Conservation (phyloP, 2,329 filamentous ascomycete genomes). For the Epichloe coenophiala region DNA sequence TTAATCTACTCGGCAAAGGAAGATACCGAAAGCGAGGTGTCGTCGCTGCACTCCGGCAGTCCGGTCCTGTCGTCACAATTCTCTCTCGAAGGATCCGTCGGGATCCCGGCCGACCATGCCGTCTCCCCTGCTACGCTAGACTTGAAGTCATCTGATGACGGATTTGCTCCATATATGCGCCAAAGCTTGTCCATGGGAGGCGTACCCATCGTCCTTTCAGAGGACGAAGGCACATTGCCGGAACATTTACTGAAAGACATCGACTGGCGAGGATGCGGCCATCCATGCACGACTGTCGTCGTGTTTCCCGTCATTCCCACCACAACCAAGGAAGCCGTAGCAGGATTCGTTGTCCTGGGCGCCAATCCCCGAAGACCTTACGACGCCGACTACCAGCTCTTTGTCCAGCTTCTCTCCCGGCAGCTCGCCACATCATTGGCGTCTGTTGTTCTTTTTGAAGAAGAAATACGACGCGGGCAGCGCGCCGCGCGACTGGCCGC, state of each 20-base stretch:
- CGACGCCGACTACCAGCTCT: conserved; percentile 68
- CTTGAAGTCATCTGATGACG: conserved; percentile 53
- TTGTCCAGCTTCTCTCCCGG: conserved; percentile 59
- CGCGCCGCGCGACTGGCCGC: conserved; percentile 61
- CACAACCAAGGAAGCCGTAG: conserved; percentile 52
- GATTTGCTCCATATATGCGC: conserved; percentile 63
- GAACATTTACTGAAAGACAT: conserved; percentile 50
- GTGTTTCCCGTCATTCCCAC: conserved; percentile 70
- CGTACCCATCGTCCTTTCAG: conserved; percentile 52
- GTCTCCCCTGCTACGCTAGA: conserved; percentile 51
- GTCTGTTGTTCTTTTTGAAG: conserved; percentile 70
- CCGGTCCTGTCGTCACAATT: conserved; percentile 48
- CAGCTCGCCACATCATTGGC: conserved; percentile 70
- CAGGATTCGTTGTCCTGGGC: conserved; percentile 69
- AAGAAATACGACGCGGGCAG: conserved; percentile 65
- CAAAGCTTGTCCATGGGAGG: conserved; percentile 56
- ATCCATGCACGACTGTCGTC: conserved; percentile 56
- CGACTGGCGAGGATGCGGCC: conserved; percentile 56
- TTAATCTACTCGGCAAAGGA: conserved; percentile 65
- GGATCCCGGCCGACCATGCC: conserved; percentile 50
- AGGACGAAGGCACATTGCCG: conserved; percentile 54
- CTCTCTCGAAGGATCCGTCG: conserved; percentile 58
- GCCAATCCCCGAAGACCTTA: conserved; percentile 67
- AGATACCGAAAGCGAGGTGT: conserved; percentile 56
- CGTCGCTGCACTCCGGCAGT: conserved; percentile 57